Evolutionary conservation across 2,329 filamentous ascomycete species (phyloP), one percentile per base, ranked within the genome.

Genomic region (Pyricularia grisea): DNA sequence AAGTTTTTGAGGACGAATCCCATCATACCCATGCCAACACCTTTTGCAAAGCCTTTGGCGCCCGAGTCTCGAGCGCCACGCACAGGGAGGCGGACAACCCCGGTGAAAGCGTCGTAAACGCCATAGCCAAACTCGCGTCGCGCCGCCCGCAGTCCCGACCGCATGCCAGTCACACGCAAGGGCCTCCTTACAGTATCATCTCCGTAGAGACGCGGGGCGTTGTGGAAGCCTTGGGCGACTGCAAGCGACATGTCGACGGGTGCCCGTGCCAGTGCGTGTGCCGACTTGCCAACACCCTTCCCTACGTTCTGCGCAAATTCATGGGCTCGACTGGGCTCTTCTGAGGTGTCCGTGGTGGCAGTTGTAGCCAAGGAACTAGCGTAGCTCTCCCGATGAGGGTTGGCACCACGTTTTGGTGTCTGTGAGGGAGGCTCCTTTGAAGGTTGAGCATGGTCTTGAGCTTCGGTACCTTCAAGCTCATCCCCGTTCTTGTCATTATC

Each of bases 221-320:
- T 92, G 75, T 91, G 89, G 71, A 91, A 91, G 1, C 89, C 89
- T 74, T 91, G 88, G 1, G 87, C 87, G 1, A 91, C 75, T 0
- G 87, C 87, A 60, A 90, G 78, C 0, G 84, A 82, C 2, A 91
- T 76, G 72, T 89, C 84, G 72, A 90, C 84, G 0, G 89, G 89
- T 0, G 87, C 85, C 70, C 80, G 81, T 7, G 81, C 81, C 4
- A 89, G 77, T 4, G 87, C 85, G 2, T 79, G 75, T 0, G 82
- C 82, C 0, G 85, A 83, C 71, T 83, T 82, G 28, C 79, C 79
- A 23, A 88, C 77, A 1, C 85, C 86, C 68, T 80, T 79, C 3
- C 81, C 80, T n/a, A 88, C 78, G 36, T 88, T 82, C 5, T 81
- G 78, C 10, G 82, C 77, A 68, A 84, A 84, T 42, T 82, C 80